Evolutionary conservation across 306 rosid genomes (phyloP).

Genomic region (Fragaria vesca): DNA sequence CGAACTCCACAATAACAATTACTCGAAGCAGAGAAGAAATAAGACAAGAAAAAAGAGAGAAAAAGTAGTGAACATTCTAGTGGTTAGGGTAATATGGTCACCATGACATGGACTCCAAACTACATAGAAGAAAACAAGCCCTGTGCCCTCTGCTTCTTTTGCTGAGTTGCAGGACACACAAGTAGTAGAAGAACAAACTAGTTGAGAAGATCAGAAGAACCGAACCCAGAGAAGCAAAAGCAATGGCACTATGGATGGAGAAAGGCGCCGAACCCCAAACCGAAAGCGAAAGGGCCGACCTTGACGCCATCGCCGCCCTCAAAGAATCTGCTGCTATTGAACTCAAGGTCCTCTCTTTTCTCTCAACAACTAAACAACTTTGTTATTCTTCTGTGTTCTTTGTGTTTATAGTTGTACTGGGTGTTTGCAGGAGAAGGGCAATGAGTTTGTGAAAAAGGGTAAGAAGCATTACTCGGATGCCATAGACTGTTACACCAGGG

Average conservation of each 20-base stretch:
- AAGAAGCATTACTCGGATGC: conserved; percentile 84
- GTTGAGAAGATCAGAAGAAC: not conserved
- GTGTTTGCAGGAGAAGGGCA: conserved; percentile 76
- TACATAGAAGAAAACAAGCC: too few relatives aligned
- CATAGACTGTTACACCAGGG: conserved; percentile 81
- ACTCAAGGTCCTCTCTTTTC: conserved; percentile 52
- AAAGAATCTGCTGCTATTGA: conserved; percentile 75
- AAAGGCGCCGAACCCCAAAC: conserved; percentile 71
- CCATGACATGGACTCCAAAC: not conserved
- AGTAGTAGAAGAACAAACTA: not conserved
- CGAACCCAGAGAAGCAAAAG: conserved; percentile 19
- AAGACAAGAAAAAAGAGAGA: too few relatives aligned
- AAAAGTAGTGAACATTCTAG: not conserved
- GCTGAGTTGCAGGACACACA: not conserved
- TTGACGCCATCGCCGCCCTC: conserved; percentile 87
- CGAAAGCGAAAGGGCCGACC: conserved; percentile 75
- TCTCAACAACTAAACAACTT: not conserved
- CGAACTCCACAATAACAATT: too few relatives aligned
- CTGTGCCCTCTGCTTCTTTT: too few relatives aligned
- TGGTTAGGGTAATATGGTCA: not conserved
- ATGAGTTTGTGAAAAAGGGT: conserved; percentile 70
- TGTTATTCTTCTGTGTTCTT: too few relatives aligned
- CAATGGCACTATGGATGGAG: conserved; percentile 90
- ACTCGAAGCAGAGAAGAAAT: too few relatives aligned
- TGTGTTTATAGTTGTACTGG: not conserved